Evolutionary conservation across 1,139 yeast genomes (phyloP).

Genomic region (Saccharomyces hybrid): DNA sequence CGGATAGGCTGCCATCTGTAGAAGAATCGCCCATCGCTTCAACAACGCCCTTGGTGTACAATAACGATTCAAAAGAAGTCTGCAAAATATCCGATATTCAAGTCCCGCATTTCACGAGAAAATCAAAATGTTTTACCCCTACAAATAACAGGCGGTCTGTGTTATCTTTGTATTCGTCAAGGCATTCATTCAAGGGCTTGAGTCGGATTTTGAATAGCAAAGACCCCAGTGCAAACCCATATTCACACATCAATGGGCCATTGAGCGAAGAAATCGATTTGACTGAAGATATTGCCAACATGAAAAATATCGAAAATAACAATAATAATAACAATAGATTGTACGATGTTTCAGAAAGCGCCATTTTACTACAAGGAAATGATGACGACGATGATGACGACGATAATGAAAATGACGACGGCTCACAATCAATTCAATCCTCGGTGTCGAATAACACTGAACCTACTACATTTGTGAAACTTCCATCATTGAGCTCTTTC

Average conservation of each 20-base stretch:
- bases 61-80: slow-evolving; percentile 8
- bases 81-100: slow-evolving; percentile 49
- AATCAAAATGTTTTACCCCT: slow-evolving; percentile 52
- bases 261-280: no score
- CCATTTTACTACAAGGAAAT: no score
- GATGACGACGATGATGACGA: no score
- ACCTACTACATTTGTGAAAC: background rate
- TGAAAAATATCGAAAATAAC: no score
- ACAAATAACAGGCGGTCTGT: slow-evolving; percentile 64
- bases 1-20: slow-evolving; percentile 11
- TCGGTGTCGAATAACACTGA: background rate
- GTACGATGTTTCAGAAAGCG: no score
- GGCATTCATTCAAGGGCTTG: slow-evolving; percentile 31
- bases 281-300: no score
- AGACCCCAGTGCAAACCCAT: background rate
- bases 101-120: slow-evolving; percentile 63
- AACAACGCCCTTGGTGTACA: slow-evolving; percentile 1
- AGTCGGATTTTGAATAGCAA: slow-evolving; percentile 41
- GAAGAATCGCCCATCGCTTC: background rate
- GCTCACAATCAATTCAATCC: background rate
- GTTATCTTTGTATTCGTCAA: slow-evolving; percentile 50
- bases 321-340: no score
- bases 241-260: no score
- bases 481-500: background rate
- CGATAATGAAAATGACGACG: no score